phyloP scores from a whole-genome alignment of 1,139 yeast species.

The Kurtzmaniella quercitrusa region DNA sequence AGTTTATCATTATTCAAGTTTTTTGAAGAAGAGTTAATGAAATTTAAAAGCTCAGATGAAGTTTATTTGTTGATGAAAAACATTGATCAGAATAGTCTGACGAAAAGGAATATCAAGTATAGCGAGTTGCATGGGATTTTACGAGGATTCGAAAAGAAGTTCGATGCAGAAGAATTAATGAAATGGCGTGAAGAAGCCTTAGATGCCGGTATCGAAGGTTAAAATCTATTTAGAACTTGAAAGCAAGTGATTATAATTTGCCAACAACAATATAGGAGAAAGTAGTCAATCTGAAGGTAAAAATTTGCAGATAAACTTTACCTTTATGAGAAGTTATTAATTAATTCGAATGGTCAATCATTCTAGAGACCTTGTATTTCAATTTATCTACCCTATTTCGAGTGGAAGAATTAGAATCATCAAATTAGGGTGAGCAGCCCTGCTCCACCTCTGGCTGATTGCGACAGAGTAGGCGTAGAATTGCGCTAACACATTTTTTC shows the following conservation, averaged over 20 bases:
- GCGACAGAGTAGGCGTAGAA: no score
- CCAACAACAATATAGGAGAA: no score
- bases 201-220: neutral
- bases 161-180: conserved; percentile 8
- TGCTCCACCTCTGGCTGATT: no score
- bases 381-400: no score
- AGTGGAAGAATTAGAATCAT: no score
- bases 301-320: no score
- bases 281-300: no score
- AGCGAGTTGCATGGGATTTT: conserved; percentile 12
- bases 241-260: neutral
- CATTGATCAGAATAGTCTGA: conserved; percentile 18
- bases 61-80: conserved; percentile 43
- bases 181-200: neutral
- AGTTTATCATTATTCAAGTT: conserved; percentile 41
- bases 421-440: no score
- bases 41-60: conserved; percentile 29
- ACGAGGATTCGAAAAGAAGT: conserved; percentile 11
- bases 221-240: neutral
- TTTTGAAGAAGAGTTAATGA: conserved; percentile 31
- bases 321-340: no score
- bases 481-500: no score
- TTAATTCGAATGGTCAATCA: no score
- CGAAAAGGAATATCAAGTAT: conserved; percentile 13
- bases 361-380: no score